phyloP scores from a whole-genome alignment of 2,329 filamentous ascomycete genomes.

The Bipolaris zeicola region DNA sequence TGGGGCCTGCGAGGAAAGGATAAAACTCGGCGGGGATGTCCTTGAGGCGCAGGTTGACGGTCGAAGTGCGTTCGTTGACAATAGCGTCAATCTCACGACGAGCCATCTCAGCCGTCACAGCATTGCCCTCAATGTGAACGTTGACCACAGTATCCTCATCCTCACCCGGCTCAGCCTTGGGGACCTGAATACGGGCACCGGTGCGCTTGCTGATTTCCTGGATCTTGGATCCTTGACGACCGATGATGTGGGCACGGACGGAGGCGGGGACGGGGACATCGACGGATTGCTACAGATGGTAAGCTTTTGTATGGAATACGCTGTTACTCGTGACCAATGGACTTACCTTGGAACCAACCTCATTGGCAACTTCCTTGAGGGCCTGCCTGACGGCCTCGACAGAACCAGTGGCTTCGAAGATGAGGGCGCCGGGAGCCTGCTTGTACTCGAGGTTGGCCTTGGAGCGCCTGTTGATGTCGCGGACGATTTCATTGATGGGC shows the following conservation, averaged over 20 bases:
- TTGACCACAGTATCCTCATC: constrained; percentile 79
- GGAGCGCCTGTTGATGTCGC: constrained; percentile 90
- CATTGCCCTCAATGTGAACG: constrained; percentile 88
- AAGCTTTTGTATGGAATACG: constrained; percentile 1
- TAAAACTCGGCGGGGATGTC: constrained; percentile 91
- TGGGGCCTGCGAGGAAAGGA: constrained; percentile 86
- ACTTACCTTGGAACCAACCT: constrained; percentile 82
- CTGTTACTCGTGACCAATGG: neutral
- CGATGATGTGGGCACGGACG: constrained; percentile 87
- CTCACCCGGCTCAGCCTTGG: constrained; percentile 81
- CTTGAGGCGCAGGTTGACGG: constrained; percentile 79
- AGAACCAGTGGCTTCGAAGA: constrained; percentile 85
- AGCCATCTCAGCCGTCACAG: constrained; percentile 82
- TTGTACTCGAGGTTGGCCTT: constrained; percentile 83
- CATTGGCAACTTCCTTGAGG: constrained; percentile 84
- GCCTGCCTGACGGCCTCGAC: constrained; percentile 84
- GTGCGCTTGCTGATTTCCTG: constrained; percentile 88
- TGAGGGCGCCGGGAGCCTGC: constrained; percentile 72
- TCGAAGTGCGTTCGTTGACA: constrained; percentile 82
- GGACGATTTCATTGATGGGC: constrained; percentile 81
- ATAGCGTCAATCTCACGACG: constrained; percentile 84
- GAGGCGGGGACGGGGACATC: constrained; percentile 83
- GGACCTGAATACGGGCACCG: constrained; percentile 87
- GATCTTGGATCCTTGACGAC: constrained; percentile 86
- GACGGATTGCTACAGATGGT: constrained; percentile 62